A percentile compares a stretch with the other conserved stretches of the same genome.
phyloP scores from a whole-genome alignment of 352 stramenopile genomes.

The Pythium grandisporangium region DNA sequence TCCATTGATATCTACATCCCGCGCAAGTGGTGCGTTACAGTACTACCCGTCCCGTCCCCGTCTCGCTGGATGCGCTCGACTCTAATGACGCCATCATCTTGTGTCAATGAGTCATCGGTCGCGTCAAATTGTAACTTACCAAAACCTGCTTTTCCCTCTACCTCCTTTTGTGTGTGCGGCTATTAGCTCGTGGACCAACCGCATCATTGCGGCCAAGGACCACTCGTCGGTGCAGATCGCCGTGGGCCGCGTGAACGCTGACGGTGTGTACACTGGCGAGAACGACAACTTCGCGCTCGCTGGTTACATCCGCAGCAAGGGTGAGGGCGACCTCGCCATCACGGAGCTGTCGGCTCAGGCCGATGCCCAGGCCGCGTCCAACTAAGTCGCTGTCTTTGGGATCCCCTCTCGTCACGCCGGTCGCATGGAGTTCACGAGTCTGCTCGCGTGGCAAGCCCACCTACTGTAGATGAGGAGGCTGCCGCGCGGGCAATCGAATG shows the following conservation, averaged over 20 bases:
- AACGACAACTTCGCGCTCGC: slow-evolving; percentile 92
- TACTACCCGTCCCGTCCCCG: too few relatives aligned
- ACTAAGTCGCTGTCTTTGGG: too few relatives aligned
- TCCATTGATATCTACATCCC: slow-evolving; percentile 99
- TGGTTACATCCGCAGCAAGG: slow-evolving; percentile 96
- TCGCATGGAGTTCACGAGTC: too few relatives aligned
- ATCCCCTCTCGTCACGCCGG: too few relatives aligned
- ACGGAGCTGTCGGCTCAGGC: slow-evolving; percentile 71
- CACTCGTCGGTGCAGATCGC: slow-evolving; percentile 97
- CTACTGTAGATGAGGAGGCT: too few relatives aligned
- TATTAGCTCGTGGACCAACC: slow-evolving; percentile 95
- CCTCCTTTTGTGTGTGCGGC: neutral
- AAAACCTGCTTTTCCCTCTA: too few relatives aligned
- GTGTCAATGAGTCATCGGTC: too few relatives aligned
- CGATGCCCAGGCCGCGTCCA: slow-evolving; percentile 61
- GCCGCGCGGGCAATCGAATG: too few relatives aligned
- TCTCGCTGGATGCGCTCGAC: too few relatives aligned
- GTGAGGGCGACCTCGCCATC: slow-evolving; percentile 92
- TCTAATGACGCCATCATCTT: too few relatives aligned
- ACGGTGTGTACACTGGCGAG: slow-evolving; percentile 95
- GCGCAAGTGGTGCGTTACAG: slow-evolving; percentile 91
- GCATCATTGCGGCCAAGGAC: slow-evolving; percentile 97
- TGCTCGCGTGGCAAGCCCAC: too few relatives aligned
- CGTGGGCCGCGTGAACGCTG: slow-evolving; percentile 95
- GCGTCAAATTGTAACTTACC: too few relatives aligned